Evolutionary conservation across 140 eudicot species (phyloP).

Genomic region (Erigeron philadelphicus): DNA sequence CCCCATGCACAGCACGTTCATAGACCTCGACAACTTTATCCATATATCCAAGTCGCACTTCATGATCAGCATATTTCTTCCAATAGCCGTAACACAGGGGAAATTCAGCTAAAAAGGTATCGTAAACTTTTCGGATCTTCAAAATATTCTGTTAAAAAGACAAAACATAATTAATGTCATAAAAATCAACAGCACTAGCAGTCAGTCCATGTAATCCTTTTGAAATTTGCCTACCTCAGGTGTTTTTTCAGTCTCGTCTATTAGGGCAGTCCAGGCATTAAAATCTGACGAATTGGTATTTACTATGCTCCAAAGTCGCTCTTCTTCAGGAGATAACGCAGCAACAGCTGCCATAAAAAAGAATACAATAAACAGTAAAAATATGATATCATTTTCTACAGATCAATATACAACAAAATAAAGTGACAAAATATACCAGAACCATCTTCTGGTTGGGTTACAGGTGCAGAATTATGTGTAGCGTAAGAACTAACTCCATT

Average conservation of each 20-base stretch:
- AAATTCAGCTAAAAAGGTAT: conserved; percentile 82
- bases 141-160: conserved; percentile 45
- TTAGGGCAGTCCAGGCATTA: conserved; percentile 87
- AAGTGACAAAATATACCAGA: conserved; percentile 41
- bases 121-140: conserved; percentile 81
- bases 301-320: conserved; percentile 86
- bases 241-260: conserved; percentile 82
- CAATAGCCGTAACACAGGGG: conserved; percentile 97
- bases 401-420: not conserved
- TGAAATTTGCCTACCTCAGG: conserved; percentile 50
- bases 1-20: conserved; percentile 95
- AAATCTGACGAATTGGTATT: conserved; percentile 79
- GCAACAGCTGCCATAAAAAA: conserved; percentile 40
- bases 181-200: not conserved
- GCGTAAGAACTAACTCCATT: conserved; percentile 58
- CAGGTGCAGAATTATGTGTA: conserved; percentile 45
- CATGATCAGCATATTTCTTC: conserved; percentile 99
- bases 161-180: not conserved
- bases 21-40: conserved; percentile 98
- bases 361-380: conserved; percentile 10
- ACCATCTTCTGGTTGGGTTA: conserved; percentile 50
- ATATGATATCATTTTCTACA: not conserved
- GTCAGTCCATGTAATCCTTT: no score
- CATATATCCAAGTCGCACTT: conserved; percentile 70
- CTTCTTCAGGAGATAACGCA: conserved; percentile 90